Conservation (phyloP, 257 asterid genomes). For the Fraxinus excelsior region DNA sequence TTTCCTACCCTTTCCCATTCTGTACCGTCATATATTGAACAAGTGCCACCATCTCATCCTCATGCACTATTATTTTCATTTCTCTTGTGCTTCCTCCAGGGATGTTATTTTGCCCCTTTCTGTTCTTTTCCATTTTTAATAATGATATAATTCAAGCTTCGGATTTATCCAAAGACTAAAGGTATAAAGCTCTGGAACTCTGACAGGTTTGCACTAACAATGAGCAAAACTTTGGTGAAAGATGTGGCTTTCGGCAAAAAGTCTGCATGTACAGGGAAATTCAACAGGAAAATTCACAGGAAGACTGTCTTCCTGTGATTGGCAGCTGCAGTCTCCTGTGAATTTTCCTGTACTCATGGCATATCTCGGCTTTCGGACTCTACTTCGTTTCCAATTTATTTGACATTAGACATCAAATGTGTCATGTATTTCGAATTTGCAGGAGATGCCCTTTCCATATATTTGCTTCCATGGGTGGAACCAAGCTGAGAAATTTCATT, state of each 20-base stretch:
- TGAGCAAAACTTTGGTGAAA: neutral
- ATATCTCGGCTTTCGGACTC: neutral
- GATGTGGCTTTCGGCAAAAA: neutral
- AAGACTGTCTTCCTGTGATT: no score
- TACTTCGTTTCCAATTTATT: neutral
- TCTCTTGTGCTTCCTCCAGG: neutral
- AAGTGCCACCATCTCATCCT: neutral
- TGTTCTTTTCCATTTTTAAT: neutral
- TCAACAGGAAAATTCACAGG: no score
- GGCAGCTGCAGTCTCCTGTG: no score
- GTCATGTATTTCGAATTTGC: constrained; percentile 30
- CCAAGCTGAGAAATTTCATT: constrained; percentile 19
- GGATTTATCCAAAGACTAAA: neutral
- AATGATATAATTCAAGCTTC: neutral
- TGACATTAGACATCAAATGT: constrained; percentile 4
- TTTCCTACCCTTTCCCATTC: neutral
- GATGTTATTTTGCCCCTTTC: neutral
- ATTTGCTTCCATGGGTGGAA: constrained; percentile 27
- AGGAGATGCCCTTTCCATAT: constrained; percentile 33
- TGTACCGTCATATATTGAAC: neutral
- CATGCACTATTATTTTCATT: neutral
- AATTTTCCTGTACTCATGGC: no score
- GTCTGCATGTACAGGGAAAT: no score
- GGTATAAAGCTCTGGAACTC: neutral
- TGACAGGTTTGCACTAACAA: neutral